Percentiles rank a stretch among this genome's conserved stretches.
Conservation (phyloP, 306 rosid genomes). For the Vigna unguiculata region DNA sequence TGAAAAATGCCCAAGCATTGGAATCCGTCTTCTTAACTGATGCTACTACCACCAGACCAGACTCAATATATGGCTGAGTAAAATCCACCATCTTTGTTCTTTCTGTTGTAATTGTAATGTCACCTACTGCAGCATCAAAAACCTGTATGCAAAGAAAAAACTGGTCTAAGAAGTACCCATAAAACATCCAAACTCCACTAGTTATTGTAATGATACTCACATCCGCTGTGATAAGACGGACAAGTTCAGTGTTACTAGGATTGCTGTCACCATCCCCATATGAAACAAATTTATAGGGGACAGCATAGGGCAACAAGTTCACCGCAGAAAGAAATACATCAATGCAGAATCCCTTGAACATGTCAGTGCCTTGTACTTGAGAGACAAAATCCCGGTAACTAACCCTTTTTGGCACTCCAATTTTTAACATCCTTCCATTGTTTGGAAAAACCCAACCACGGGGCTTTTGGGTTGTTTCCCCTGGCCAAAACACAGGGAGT, state of each 20-base stretch:
- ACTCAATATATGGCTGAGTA: slow-evolving; percentile 92
- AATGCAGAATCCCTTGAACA: slow-evolving; percentile 84
- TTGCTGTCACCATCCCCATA: slow-evolving; percentile 78
- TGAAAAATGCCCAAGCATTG: slow-evolving; percentile 87
- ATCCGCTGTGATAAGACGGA: slow-evolving; percentile 70
- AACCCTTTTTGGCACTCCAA: slow-evolving; percentile 80
- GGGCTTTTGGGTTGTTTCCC: slow-evolving; percentile 71
- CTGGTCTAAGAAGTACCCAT: slow-evolving; percentile 39
- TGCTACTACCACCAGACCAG: slow-evolving; percentile 91
- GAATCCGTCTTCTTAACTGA: slow-evolving; percentile 71
- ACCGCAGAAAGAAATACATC: slow-evolving; percentile 90
- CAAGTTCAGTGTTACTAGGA: slow-evolving; percentile 76
- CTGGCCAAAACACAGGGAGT: slow-evolving; percentile 81
- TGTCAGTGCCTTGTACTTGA: slow-evolving; percentile 63
- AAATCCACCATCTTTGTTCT: slow-evolving; percentile 94
- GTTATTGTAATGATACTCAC: slow-evolving; percentile 60
- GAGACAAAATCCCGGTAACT: slow-evolving; percentile 76
- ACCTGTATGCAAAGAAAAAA: slow-evolving; percentile 54
- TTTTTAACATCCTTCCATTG: slow-evolving; percentile 75
- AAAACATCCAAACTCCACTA: slow-evolving; percentile 30
- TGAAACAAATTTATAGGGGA: slow-evolving; percentile 71
- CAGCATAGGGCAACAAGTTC: slow-evolving; percentile 84
- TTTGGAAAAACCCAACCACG: slow-evolving; percentile 98
- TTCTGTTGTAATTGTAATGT: slow-evolving; percentile 85
- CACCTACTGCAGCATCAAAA: slow-evolving; percentile 90